These are phyloP conservation scores for Solanum raphanifolium DNA, from an alignment of 257 asterid species.

Conservation along the genomic window DNA sequence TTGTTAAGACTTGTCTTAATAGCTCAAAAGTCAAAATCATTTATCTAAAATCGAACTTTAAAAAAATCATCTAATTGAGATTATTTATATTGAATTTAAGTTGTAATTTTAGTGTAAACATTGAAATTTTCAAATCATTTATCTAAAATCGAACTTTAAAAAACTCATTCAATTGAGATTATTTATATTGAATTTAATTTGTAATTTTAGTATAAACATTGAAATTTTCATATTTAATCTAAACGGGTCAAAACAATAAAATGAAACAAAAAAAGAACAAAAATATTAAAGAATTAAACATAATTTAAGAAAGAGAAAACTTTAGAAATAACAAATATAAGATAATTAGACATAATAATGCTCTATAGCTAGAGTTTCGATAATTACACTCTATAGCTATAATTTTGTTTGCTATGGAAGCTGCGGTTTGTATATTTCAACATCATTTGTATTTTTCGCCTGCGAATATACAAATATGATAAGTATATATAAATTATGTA, in stretches of 20 bases:
- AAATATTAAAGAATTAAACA: neutral
- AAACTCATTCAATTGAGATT: neutral
- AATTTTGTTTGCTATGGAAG: too few species aligned
- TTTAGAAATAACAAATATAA: too few species aligned
- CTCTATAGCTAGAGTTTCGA: too few species aligned
- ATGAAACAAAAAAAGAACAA: neutral
- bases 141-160: neutral
- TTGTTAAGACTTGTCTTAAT: neutral
- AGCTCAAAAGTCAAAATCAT: neutral
- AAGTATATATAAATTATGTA: too few species aligned
- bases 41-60: neutral
- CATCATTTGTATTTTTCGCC: too few species aligned
- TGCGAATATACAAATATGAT: too few species aligned
- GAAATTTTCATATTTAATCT: neutral
- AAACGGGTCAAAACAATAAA: neutral
- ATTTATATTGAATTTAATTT: neutral
- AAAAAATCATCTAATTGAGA: neutral
- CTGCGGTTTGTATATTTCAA: too few species aligned
- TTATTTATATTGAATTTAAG: neutral
- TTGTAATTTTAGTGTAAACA: neutral
- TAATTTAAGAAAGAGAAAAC: neutral
- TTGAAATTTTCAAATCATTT: neutral
- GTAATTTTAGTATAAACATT: neutral
- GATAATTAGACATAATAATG: neutral
- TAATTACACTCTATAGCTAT: neutral